Evolutionary conservation across 2,329 filamentous ascomycete species (phyloP).

Genomic region (Mollisia scopiformis): DNA sequence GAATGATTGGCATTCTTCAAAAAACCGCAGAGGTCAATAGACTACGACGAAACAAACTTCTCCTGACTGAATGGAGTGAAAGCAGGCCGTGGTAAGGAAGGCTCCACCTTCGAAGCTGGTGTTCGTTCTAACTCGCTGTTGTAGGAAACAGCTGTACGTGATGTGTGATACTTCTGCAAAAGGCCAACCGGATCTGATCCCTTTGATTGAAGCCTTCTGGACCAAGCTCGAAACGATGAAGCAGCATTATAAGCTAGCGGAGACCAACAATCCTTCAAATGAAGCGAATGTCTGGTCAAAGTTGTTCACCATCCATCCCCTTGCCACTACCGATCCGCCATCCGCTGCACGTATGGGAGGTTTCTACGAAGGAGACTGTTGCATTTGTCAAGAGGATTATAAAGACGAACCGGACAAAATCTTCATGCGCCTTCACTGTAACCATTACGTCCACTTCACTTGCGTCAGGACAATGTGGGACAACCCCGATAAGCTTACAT

Average conservation of each 20-base stretch:
- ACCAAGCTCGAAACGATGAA: neutral
- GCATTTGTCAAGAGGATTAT: slow-evolving; percentile 13
- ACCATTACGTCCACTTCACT: slow-evolving; percentile 19
- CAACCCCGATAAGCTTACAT: slow-evolving; percentile 11
- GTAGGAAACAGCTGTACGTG: slow-evolving; percentile 21
- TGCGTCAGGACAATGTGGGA: slow-evolving; percentile 17
- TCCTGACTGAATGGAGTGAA: slow-evolving; percentile 25
- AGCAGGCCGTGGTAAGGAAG: slow-evolving; percentile 18
- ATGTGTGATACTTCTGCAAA: slow-evolving; percentile 16
- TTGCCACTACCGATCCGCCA: slow-evolving; percentile 6
- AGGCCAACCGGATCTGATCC: neutral
- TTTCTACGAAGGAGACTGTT: slow-evolving; percentile 3
- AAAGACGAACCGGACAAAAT: neutral
- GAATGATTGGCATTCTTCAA: neutral
- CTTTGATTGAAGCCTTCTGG: slow-evolving; percentile 11
- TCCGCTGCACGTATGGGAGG: neutral
- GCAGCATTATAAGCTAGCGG: neutral
- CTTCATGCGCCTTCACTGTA: slow-evolving; percentile 18
- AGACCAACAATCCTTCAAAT: slow-evolving; percentile 3
- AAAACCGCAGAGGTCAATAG: slow-evolving; percentile 18
- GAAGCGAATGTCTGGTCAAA: slow-evolving; percentile 6
- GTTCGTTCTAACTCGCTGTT: neutral
- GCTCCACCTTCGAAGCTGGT: neutral
- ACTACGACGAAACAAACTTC: slow-evolving; percentile 17
- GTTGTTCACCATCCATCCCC: slow-evolving; percentile 20